A percentile compares a stretch with the other conserved stretches of the same genome.
phyloP scores from a whole-genome alignment of 1,139 yeast genomes.

The Saccharomyces hybrid region DNA sequence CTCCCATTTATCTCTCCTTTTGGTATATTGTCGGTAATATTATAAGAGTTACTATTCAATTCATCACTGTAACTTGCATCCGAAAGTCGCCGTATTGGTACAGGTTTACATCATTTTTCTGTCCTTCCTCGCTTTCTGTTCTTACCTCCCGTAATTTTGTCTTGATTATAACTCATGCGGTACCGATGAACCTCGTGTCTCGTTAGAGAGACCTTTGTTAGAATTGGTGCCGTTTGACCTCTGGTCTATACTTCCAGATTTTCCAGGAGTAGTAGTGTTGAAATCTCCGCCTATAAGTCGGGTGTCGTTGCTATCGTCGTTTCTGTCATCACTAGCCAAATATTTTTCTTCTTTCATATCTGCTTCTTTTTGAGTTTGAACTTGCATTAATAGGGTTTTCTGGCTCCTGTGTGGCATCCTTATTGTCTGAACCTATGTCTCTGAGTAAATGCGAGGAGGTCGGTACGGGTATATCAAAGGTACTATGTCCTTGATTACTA shows the following conservation, averaged over 20 bases:
- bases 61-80: neutral
- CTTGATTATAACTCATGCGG: neutral
- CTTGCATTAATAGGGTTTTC: constrained; percentile 1
- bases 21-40: neutral
- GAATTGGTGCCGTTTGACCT: neutral
- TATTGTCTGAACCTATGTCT: neutral
- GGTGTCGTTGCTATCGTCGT: neutral
- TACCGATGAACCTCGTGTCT: neutral
- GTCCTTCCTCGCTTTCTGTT: neutral
- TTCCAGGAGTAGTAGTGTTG: neutral
- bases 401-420: constrained; percentile 1
- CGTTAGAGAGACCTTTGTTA: neutral
- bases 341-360: neutral
- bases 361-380: neutral
- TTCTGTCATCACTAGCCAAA: neutral
- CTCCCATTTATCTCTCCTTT: neutral
- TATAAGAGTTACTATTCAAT: neutral
- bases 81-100: neutral
- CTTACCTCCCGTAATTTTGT: neutral
- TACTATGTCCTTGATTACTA: constrained; percentile 26
- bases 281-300: neutral
- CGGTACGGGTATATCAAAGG: constrained; percentile 24
- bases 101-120: neutral
- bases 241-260: neutral
- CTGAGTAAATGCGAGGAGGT: constrained; percentile 1